phyloP scores from a whole-genome alignment of 2,329 filamentous ascomycete species.

The Aspergillus latus region DNA sequence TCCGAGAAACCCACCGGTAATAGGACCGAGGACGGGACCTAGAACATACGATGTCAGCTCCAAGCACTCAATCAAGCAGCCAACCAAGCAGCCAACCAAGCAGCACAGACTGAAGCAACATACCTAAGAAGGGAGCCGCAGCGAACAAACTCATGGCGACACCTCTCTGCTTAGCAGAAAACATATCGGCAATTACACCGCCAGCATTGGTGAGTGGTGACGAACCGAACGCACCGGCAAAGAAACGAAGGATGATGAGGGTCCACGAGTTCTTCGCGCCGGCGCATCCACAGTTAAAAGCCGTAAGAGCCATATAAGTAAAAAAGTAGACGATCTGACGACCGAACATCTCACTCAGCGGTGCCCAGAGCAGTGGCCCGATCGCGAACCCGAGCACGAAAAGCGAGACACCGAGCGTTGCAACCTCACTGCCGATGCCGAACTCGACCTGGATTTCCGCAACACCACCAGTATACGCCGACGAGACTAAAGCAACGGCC shows the following conservation, averaged over 20 bases:
- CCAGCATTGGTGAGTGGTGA: conserved; percentile 63
- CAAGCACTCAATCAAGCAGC: neutral
- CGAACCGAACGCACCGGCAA: conserved; percentile 62
- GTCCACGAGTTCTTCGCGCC: conserved; percentile 59
- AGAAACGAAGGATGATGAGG: conserved; percentile 67
- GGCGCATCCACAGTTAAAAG: conserved; percentile 62
- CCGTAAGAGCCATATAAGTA: conserved; percentile 49
- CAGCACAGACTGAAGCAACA: neutral
- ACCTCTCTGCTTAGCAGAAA: conserved; percentile 54
- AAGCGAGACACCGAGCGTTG: conserved; percentile 46
- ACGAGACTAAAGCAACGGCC: conserved; percentile 45
- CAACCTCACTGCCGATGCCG: conserved; percentile 36
- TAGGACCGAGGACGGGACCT: conserved; percentile 62
- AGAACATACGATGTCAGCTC: conserved; percentile 1
- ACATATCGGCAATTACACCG: conserved; percentile 64
- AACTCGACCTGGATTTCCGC: conserved; percentile 39
- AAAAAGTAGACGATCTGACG: conserved; percentile 36
- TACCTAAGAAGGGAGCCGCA: conserved; percentile 63
- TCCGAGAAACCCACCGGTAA: conserved; percentile 66
- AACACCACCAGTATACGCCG: conserved; percentile 44
- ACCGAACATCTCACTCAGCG: conserved; percentile 40
- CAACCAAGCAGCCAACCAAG: neutral
- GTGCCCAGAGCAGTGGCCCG: conserved; percentile 48
- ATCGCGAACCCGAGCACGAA: conserved; percentile 50
- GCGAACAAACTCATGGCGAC: conserved; percentile 64